Base-by-base conservation (phyloP, 805 yeast species). In the Yarrowia osloensis region DNA sequence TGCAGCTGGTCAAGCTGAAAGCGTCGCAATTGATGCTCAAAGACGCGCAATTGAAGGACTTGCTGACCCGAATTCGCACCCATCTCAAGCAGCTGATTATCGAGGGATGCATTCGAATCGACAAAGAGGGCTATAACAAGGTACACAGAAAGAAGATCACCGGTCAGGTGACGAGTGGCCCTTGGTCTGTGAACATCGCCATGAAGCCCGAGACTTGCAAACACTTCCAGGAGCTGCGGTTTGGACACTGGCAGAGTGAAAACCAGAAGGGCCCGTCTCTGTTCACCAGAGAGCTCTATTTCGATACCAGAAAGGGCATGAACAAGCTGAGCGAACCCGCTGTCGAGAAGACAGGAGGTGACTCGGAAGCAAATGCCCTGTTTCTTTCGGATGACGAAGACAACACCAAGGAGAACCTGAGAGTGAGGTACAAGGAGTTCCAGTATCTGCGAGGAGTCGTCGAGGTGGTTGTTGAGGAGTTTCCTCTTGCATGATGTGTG, bases 1-100 rank as follows among this genome's bases (percentile, higher is more conserved):
- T 63, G 49, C 57, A 28, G 17, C 59, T 63, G n/a, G 67, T 63
- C 39, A 49, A 50, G 29, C 21, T 29, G 19, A 49, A 49, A 61
- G 59, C 67, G 2, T 24, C 39, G 0, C 28, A 19, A 8, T 24
- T 63, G 19, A 8, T 33, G 1, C 44, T 61, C 17, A 57, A 28
- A 5, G 49, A 39, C 9, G 63, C 8, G 4, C 63, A 57, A 28
- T 11, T 57, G 9, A 44, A 46, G 17, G 66, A 61, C 13, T 24
- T 61, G 1, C 11, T 61, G 33, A 22, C n/a, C n/a, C 40, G 54
- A 0, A 61, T 61, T 33, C 33, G 19, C 6, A 9, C 29, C 22
- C n/a, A 44, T 26, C 22, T 61, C 17, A 9, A 61, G 6, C 54
- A 46, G 28, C 19, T 61, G n/a, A 28, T 61, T 9, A 26, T 44